Percentiles rank a stretch among this genome's conserved stretches.
These are phyloP conservation scores for Berkeleyomyces rouxiae DNA, from an alignment of 2,329 filamentous ascomycete genomes.

Conservation along the genomic window DNA sequence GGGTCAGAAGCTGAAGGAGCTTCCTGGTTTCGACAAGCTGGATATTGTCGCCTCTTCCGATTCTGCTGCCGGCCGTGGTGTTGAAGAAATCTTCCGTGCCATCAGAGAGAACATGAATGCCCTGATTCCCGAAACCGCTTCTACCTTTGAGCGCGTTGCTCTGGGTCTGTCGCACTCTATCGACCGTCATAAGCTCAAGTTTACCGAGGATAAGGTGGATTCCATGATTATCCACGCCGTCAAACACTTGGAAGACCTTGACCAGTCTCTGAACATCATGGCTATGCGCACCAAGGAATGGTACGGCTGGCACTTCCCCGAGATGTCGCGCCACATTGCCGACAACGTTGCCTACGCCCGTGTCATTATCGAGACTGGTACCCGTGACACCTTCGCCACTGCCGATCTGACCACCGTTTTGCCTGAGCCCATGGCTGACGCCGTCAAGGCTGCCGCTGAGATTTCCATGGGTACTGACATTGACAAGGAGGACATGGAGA, in stretches of 20 bases:
- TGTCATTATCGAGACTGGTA: slow-evolving; percentile 76
- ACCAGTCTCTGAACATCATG: slow-evolving; percentile 98
- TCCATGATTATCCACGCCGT: slow-evolving; percentile 99
- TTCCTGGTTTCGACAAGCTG: slow-evolving; percentile 73
- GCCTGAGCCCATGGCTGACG: slow-evolving; percentile 82
- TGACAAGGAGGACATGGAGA: slow-evolving; percentile 76
- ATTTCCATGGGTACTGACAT: slow-evolving; percentile 99
- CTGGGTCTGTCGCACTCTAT: slow-evolving; percentile 94
- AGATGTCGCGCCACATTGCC: slow-evolving; percentile 91
- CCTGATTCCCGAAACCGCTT: slow-evolving; percentile 69
- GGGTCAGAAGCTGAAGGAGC: slow-evolving; percentile 77
- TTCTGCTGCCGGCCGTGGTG: slow-evolving; percentile 43
- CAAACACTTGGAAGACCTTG: slow-evolving; percentile 80
- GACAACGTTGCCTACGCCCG: slow-evolving; percentile 91
- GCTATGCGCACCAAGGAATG: slow-evolving; percentile 99
- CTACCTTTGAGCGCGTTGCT: slow-evolving; percentile 85
- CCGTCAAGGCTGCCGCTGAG: slow-evolving; percentile 87
- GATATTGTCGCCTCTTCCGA: slow-evolving; percentile 67
- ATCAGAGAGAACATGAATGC: slow-evolving; percentile 83
- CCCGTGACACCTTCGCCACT: slow-evolving; percentile 62
- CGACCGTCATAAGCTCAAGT: slow-evolving; percentile 95
- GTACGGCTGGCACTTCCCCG: slow-evolving; percentile 99
- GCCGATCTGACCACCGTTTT: slow-evolving; percentile 78
- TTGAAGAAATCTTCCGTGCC: slow-evolving; percentile 75
- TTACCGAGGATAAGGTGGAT: slow-evolving; percentile 95